phyloP scores from a whole-genome alignment of 78 protist genomes.

The Guillardia theta region DNA sequence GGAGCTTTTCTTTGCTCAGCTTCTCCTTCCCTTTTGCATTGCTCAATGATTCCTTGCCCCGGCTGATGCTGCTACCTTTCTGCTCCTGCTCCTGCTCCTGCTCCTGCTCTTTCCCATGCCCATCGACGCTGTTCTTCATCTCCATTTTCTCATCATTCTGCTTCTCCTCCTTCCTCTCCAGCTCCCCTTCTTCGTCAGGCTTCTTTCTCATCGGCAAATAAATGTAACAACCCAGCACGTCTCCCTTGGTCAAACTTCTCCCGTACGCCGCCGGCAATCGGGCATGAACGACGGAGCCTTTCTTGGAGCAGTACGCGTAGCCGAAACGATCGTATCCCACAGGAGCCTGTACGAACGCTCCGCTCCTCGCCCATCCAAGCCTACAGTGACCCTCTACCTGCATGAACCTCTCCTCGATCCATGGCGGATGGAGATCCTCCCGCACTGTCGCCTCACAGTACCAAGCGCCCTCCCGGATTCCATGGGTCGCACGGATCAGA shows the following conservation, averaged over 20 bases:
- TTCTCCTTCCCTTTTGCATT: too few relatives aligned
- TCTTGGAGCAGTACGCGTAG: not conserved
- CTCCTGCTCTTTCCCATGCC: not conserved
- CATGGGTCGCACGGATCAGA: not conserved
- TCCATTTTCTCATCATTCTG: not conserved
- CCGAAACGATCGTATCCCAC: conserved; percentile 15
- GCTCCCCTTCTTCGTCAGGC: not conserved
- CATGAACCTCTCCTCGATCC: not conserved
- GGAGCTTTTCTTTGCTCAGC: not conserved
- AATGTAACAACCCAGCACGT: not conserved
- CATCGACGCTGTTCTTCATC: too few relatives aligned
- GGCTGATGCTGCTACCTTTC: too few relatives aligned
- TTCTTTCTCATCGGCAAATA: not conserved
- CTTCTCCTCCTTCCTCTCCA: not conserved
- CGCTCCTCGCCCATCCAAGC: not conserved
- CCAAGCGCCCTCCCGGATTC: not conserved
- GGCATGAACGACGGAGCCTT: too few relatives aligned
- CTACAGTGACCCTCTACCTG: not conserved
- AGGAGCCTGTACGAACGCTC: not conserved
- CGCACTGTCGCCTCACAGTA: not conserved
- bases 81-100: not conserved
- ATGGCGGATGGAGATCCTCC: not conserved
- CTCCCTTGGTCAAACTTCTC: not conserved
- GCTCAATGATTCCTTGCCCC: too few relatives aligned
- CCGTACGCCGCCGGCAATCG: too few relatives aligned